Evolutionary conservation across 768 basidiomycete species (phyloP).

Genomic region (Pleurotus pulmonarius): DNA sequence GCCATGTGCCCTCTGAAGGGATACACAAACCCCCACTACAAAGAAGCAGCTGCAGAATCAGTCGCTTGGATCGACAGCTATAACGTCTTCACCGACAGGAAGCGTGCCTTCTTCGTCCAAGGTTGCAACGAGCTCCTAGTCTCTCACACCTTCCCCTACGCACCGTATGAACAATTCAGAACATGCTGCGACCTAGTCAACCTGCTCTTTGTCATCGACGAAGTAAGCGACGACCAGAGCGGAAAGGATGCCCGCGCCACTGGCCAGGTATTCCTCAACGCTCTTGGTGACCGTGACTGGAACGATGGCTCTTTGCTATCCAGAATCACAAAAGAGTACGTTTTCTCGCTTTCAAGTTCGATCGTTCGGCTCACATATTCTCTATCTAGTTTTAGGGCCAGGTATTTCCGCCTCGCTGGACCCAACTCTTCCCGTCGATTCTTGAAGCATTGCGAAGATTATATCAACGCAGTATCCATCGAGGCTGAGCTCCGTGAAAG

Average conservation of each 20-base stretch:
- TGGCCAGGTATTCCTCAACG: slow-evolving; percentile 48
- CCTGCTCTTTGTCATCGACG: slow-evolving; percentile 59
- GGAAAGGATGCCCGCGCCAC: slow-evolving; percentile 51
- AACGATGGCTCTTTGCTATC: slow-evolving; percentile 55
- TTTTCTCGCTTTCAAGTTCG: slow-evolving; percentile 8
- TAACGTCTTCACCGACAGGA: slow-evolving; percentile 53
- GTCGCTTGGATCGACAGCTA: slow-evolving; percentile 61
- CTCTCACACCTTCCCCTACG: slow-evolving; percentile 59
- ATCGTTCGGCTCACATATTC: slow-evolving; percentile 3
- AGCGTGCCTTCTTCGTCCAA: slow-evolving; percentile 60
- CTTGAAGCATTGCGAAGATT: slow-evolving; percentile 46
- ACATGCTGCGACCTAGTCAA: slow-evolving; percentile 58
- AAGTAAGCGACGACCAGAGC: slow-evolving; percentile 64
- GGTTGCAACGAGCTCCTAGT: slow-evolving; percentile 59
- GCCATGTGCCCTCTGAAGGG: slow-evolving; percentile 42
- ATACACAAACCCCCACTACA: slow-evolving; percentile 54
- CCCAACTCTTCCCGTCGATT: slow-evolving; percentile 49
- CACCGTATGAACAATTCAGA: slow-evolving; percentile 52
- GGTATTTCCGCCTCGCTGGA: slow-evolving; percentile 40
- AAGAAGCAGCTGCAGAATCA: slow-evolving; percentile 51
- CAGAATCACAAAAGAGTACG: slow-evolving; percentile 60
- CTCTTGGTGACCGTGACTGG: slow-evolving; percentile 48
- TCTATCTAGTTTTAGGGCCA: slow-evolving; percentile 45
- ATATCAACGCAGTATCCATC: slow-evolving; percentile 53
- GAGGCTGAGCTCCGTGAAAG: slow-evolving; percentile 62